These are phyloP conservation scores for Lithospermum erythrorhizon DNA, from an alignment of 257 asterid genomes.

Conservation along the genomic window DNA sequence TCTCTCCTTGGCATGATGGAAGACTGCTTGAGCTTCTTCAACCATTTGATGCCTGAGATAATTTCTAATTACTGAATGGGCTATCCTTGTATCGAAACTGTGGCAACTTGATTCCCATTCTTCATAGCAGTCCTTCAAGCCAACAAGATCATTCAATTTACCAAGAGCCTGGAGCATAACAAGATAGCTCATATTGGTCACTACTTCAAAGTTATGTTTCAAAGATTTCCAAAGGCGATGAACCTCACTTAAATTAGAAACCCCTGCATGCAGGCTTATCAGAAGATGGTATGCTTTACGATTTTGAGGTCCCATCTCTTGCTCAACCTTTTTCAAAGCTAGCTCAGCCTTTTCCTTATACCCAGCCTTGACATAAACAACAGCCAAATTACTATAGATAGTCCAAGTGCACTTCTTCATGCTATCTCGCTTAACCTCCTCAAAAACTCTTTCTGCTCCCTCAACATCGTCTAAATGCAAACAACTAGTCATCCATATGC, in stretches of 20 bases:
- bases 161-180: slow-evolving; percentile 56
- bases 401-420: slow-evolving; percentile 57
- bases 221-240: slow-evolving; percentile 57
- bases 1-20: slow-evolving; percentile 24
- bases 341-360: slow-evolving; percentile 46
- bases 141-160: slow-evolving; percentile 41
- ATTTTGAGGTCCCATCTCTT: slow-evolving; percentile 33
- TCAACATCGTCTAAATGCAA: slow-evolving; percentile 41
- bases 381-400: slow-evolving; percentile 59
- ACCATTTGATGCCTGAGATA: slow-evolving; percentile 38
- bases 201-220: slow-evolving; percentile 28
- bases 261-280: slow-evolving; percentile 52
- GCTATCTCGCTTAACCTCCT: slow-evolving; percentile 45
- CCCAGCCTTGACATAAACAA: slow-evolving; percentile 41
- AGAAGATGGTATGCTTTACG: slow-evolving; percentile 54
- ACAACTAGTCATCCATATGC: slow-evolving; percentile 52
- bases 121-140: slow-evolving; percentile 47
- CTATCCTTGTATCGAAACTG: slow-evolving; percentile 44
- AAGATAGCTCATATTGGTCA: slow-evolving; percentile 56
- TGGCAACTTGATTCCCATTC: slow-evolving; percentile 63
- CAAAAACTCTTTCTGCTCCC: slow-evolving; percentile 61
- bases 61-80: slow-evolving; percentile 35
- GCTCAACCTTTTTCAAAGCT: slow-evolving; percentile 52
- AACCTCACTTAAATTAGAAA: slow-evolving; percentile 42
- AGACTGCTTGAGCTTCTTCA: slow-evolving; percentile 43